Evolutionary conservation across 495 filamentous ascomycete genomes (phyloP).

Genomic region (Podospora bellae-mahoneyi): DNA sequence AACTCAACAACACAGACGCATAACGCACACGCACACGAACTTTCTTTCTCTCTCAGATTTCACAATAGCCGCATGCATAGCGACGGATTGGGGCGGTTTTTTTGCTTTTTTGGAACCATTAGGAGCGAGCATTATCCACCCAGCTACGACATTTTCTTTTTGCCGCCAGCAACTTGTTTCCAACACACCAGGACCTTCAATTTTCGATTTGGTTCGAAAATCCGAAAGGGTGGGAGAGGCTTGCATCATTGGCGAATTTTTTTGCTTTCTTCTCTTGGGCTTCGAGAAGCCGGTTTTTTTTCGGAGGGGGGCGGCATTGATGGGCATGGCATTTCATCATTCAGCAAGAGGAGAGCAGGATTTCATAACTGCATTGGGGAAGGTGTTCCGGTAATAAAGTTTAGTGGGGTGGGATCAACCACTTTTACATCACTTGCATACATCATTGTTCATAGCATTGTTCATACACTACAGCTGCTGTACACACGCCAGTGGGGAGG

Average conservation of each 20-base stretch:
- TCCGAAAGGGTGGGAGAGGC: background rate
- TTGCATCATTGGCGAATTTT: background rate
- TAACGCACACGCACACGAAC: background rate
- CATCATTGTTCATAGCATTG: background rate
- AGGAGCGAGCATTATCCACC: background rate
- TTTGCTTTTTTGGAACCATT: background rate
- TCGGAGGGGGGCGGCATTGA: background rate
- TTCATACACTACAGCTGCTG: background rate
- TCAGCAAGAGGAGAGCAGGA: background rate
- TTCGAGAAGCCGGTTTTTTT: background rate
- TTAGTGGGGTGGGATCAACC: background rate
- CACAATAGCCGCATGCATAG: constrained; percentile 23
- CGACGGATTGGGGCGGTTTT: constrained; percentile 11
- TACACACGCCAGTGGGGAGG: background rate
- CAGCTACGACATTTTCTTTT: constrained; percentile 8
- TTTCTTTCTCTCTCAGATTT: background rate
- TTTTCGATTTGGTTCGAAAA: background rate
- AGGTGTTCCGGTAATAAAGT: background rate
- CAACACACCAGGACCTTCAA: background rate
- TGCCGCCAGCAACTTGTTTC: background rate
- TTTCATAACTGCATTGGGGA: background rate
- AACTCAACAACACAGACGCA: background rate
- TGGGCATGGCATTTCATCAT: background rate
- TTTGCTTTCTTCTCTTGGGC: background rate
- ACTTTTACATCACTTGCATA: background rate